Conservation (phyloP, 306 rosid species). For the Astragalus membranaceus region DNA sequence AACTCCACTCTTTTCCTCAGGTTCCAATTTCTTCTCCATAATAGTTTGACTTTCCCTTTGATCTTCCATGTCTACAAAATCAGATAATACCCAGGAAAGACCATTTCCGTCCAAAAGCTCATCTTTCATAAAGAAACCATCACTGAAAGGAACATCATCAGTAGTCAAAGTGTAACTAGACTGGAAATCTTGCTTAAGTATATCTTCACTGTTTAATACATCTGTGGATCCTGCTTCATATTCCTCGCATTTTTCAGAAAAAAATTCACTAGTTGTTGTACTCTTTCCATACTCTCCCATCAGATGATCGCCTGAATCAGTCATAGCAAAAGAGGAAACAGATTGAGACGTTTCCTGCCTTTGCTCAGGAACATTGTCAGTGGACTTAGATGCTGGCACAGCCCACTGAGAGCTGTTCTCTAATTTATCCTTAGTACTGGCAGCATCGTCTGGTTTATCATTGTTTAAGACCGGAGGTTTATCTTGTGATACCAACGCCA, state of each 20-base stretch:
- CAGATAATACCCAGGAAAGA: conserved; percentile 88
- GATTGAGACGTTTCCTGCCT: conserved; percentile 29
- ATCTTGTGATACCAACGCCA: conserved; percentile 59
- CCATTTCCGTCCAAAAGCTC: conserved; percentile 94
- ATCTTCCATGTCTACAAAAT: conserved; percentile 38
- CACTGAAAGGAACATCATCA: conserved; percentile 74
- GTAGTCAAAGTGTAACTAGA: conserved; percentile 50
- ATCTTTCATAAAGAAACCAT: conserved; percentile 70
- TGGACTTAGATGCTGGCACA: conserved; percentile 18
- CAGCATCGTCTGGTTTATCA: background rate
- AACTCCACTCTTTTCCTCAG: conserved; percentile 30
- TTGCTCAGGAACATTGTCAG: conserved; percentile 18
- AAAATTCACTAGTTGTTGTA: conserved; percentile 17
- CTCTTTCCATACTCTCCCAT: conserved; percentile 22
- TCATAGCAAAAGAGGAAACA: conserved; percentile 15
- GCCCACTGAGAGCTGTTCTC: conserved; percentile 24
- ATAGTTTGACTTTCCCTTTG: conserved; percentile 33
- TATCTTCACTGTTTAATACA: conserved; percentile 24
- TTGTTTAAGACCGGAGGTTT: conserved; percentile 20
- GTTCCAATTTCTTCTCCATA: conserved; percentile 35
- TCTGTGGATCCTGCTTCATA: conserved; percentile 21
- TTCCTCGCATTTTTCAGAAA: conserved; percentile 22
- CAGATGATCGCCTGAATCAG: conserved; percentile 29
- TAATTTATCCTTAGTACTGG: conserved; percentile 9
- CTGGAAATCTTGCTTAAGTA: conserved; percentile 50